Conservation (phyloP, 805 yeast genomes). For the Schwanniomyces sp. region DNA sequence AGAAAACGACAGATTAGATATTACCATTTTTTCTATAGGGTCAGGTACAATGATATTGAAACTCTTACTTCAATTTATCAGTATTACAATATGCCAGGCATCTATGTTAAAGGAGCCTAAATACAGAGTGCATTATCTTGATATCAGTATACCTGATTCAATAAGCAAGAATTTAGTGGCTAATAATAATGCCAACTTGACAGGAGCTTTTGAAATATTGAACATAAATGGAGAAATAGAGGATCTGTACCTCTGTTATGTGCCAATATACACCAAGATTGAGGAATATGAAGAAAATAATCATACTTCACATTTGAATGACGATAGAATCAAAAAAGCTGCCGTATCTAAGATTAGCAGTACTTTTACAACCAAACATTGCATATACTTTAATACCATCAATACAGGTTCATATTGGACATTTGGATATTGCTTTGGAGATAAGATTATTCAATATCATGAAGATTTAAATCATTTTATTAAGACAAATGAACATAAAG, state of each 20-base stretch:
- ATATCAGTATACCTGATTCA: conserved; percentile 14
- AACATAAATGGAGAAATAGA: conserved; percentile 7
- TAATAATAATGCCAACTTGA: conserved; percentile 3
- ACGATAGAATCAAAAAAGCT: conserved; percentile 11
- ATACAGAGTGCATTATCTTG: conserved; percentile 15
- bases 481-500: conserved; percentile 26
- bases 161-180: conserved; percentile 11
- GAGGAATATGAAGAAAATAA: not conserved
- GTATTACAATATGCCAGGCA: not conserved
- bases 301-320: conserved; percentile 2
- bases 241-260: conserved; percentile 18
- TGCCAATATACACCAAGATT: conserved; percentile 11
- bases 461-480: conserved; percentile 22
- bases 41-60: not conserved
- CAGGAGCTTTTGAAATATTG: conserved; percentile 16
- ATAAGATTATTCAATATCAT: conserved; percentile 51
- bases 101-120: conserved; percentile 5
- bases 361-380: conserved; percentile 17
- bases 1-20: no score
- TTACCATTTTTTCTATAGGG: not conserved
- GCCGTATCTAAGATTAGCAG: conserved; percentile 15
- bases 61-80: not conserved
- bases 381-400: conserved; percentile 22
- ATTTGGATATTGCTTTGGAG: conserved; percentile 50
- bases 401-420: conserved; percentile 51